Evolutionary conservation across 2,329 filamentous ascomycete genomes (phyloP).

Genomic region (Penicillium polonicum): DNA sequence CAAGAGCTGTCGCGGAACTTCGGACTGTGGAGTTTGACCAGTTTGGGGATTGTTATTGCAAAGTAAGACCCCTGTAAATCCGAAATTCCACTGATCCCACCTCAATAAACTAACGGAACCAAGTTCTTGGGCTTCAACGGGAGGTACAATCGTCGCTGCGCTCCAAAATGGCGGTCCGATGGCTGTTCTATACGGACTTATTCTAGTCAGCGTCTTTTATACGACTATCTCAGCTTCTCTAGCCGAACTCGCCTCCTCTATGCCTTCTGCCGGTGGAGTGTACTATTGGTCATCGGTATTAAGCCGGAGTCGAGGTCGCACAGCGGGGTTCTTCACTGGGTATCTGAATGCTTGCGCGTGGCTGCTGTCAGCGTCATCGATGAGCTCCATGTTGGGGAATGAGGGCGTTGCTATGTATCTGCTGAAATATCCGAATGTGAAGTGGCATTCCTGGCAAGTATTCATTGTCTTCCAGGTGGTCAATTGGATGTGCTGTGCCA

Average conservation of each 20-base stretch:
- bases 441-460: slow-evolving; percentile 34
- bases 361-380: slow-evolving; percentile 33
- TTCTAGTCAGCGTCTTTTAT: slow-evolving; percentile 50
- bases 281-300: slow-evolving; percentile 60
- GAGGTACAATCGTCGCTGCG: slow-evolving; percentile 54
- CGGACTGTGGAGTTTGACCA: slow-evolving; percentile 55
- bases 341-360: slow-evolving; percentile 37
- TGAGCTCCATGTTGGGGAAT: slow-evolving; percentile 35
- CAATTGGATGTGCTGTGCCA: slow-evolving; percentile 51
- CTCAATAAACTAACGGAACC: neutral
- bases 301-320: slow-evolving; percentile 48
- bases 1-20: slow-evolving; percentile 62
- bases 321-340: slow-evolving; percentile 43
- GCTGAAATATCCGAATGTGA: slow-evolving; percentile 21
- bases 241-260: slow-evolving; percentile 57
- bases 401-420: slow-evolving; percentile 35
- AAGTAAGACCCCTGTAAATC: slow-evolving; percentile 20
- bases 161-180: slow-evolving; percentile 61
- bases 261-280: slow-evolving; percentile 54
- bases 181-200: slow-evolving; percentile 60
- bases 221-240: slow-evolving; percentile 55
- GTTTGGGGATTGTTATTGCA: slow-evolving; percentile 56
- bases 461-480: slow-evolving; percentile 45
- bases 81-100: neutral
- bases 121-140: slow-evolving; percentile 62